Percentiles rank a stretch among this genome's conserved stretches.
phyloP scores from a whole-genome alignment of 805 yeast genomes.

The Brettanomyces naardenensis region DNA sequence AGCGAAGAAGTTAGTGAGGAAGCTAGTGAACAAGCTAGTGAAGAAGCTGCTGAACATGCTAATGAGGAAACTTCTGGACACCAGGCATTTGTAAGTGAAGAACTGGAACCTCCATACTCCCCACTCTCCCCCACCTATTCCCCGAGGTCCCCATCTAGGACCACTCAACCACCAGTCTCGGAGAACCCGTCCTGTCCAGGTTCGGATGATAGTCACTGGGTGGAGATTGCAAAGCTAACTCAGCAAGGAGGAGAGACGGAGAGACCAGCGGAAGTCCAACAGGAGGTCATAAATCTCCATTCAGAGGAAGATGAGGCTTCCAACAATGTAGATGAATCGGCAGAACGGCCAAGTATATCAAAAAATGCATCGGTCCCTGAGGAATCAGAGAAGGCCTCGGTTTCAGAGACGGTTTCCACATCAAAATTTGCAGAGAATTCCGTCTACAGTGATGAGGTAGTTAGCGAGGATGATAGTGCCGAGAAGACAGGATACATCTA shows the following conservation, averaged over 20 bases:
- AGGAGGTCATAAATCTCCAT: not conserved
- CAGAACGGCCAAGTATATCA: too few species aligned
- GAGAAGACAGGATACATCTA: conserved; percentile 3
- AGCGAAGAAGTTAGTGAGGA: conserved; percentile 3
- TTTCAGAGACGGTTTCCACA: not conserved
- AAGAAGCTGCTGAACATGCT: not conserved
- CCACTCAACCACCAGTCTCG: too few species aligned
- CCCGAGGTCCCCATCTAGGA: too few species aligned
- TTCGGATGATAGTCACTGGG: conserved; percentile 1
- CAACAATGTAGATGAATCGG: too few species aligned
- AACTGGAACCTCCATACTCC: too few species aligned
- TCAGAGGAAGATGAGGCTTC: too few species aligned
- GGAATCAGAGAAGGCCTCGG: not conserved
- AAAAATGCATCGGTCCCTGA: too few species aligned
- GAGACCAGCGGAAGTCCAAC: too few species aligned
- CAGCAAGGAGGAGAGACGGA: not conserved
- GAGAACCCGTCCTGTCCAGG: too few species aligned
- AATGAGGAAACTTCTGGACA: not conserved
- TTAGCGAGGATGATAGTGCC: not conserved
- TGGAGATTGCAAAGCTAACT: not conserved
- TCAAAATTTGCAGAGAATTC: too few species aligned
- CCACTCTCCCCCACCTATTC: too few species aligned
- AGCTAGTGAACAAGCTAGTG: not conserved
- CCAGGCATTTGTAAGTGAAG: conserved; percentile 5
- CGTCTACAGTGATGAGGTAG: not conserved